Percentiles rank a stretch among this genome's conserved stretches.
Conservation (phyloP, 176 grass and related monocot species). For the Phoenix dactylifera region DNA sequence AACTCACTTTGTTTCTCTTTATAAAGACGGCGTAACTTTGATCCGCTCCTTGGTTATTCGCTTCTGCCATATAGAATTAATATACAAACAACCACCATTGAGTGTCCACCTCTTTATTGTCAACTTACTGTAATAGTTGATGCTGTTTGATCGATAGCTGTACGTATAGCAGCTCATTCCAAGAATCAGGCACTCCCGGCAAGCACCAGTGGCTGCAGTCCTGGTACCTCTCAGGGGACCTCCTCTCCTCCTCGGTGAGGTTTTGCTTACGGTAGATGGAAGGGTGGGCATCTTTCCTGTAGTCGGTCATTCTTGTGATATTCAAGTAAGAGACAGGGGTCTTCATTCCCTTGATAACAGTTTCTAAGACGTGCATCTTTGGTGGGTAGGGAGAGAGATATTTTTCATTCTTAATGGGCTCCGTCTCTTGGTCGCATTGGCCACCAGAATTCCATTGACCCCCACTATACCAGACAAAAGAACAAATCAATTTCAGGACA, state of each 20-base stretch:
- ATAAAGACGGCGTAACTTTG: neutral
- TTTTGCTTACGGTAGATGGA: conserved; percentile 65
- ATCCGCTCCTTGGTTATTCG: neutral
- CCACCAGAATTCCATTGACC: conserved; percentile 99
- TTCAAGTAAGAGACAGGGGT: conserved; percentile 74
- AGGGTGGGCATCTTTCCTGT: conserved; percentile 86
- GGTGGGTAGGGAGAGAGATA: conserved; percentile 69
- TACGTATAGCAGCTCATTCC: conserved; percentile 76
- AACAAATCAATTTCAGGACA: neutral
- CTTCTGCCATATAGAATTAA: neutral
- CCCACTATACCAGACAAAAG: conserved; percentile 43
- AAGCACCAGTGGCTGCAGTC: conserved; percentile 93
- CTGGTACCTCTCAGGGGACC: conserved; percentile 46
- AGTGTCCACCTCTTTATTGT: conserved; percentile 25
- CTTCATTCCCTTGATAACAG: conserved; percentile 72
- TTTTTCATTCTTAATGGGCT: conserved; percentile 62
- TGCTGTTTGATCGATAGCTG: conserved; percentile 52
- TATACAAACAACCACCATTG: neutral
- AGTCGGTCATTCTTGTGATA: conserved; percentile 87
- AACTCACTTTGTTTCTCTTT: conserved; percentile 5
- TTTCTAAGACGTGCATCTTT: conserved; percentile 50
- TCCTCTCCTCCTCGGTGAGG: conserved; percentile 46
- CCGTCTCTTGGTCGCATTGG: conserved; percentile 64
- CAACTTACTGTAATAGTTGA: conserved; percentile 30
- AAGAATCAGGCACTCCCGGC: conserved; percentile 77